A percentile compares a stretch with the other conserved stretches of the same genome.
These are phyloP conservation scores for Botrytis fabae DNA, from an alignment of 2,329 filamentous ascomycete genomes.

Conservation along the genomic window DNA sequence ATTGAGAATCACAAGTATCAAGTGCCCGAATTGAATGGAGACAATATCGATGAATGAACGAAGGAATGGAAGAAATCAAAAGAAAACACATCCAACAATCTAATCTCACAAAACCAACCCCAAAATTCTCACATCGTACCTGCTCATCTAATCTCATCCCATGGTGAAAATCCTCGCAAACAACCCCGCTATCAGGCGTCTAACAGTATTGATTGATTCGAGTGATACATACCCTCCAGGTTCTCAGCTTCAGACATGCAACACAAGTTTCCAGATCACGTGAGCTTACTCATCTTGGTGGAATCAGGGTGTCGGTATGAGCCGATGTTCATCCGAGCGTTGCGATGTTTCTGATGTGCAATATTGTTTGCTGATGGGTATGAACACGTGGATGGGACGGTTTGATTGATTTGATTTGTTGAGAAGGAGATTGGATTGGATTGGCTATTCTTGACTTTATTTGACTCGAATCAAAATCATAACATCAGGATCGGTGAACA, in stretches of 20 bases:
- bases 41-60: neutral
- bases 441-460: no score
- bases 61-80: neutral
- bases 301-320: neutral
- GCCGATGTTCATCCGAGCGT: neutral
- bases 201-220: neutral
- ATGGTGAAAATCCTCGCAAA: neutral
- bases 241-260: neutral
- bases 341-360: neutral
- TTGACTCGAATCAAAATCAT: no score
- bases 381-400: accelerated
- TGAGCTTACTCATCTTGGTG: neutral
- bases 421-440: no score
- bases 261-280: neutral
- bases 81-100: neutral
- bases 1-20: neutral
- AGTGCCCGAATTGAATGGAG: neutral
- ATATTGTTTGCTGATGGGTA: neutral
- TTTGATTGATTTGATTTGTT: neutral
- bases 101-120: neutral
- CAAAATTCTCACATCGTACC: neutral
- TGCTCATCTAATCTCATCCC: constrained; percentile 10
- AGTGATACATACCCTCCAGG: neutral
- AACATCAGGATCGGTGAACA: no score
- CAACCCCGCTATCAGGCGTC: neutral